phyloP scores from a whole-genome alignment of 805 yeast genomes.

The Candida methanosorbosa region DNA sequence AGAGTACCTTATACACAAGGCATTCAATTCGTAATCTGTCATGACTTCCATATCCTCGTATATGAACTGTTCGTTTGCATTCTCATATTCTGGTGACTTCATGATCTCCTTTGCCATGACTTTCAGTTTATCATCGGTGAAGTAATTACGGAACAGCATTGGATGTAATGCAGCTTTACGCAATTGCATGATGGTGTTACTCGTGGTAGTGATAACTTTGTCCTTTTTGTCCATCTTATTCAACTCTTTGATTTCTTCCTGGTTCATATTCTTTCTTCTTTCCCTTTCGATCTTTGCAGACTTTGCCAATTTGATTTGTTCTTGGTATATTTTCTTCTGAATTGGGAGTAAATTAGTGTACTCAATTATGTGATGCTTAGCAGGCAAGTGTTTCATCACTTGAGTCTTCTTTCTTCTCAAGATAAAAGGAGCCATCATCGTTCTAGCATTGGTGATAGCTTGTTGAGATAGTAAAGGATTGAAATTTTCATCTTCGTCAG shows the following conservation, averaged over 20 bases:
- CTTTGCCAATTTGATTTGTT: slow-evolving; percentile 40
- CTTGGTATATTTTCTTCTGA: slow-evolving; percentile 54
- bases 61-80: slow-evolving; percentile 71
- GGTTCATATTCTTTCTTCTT: slow-evolving; percentile 27
- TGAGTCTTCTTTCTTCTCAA: slow-evolving; percentile 87
- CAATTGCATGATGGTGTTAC: slow-evolving; percentile 77
- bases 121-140: slow-evolving; percentile 42
- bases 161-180: slow-evolving; percentile 95
- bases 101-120: slow-evolving; percentile 74
- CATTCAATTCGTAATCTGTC: slow-evolving; percentile 84
- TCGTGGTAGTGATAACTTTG: slow-evolving; percentile 24
- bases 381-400: slow-evolving; percentile 83
- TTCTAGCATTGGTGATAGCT: slow-evolving; percentile 87
- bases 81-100: slow-evolving; percentile 67
- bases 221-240: slow-evolving; percentile 17
- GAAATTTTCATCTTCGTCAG: slow-evolving; percentile 36
- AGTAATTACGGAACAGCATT: slow-evolving; percentile 62
- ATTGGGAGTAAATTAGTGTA: slow-evolving; percentile 49
- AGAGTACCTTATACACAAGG: slow-evolving; percentile 66
- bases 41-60: slow-evolving; percentile 92
- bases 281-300: slow-evolving; percentile 33
- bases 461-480: slow-evolving; percentile 84
- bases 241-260: slow-evolving; percentile 24
- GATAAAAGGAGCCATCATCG: slow-evolving; percentile 98
- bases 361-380: slow-evolving; percentile 55